Evolutionary conservation across 1,284 basidiomycete species (phyloP), one percentile per base, ranked within the genome.

Genomic region (Sphagnurus paluster): DNA sequence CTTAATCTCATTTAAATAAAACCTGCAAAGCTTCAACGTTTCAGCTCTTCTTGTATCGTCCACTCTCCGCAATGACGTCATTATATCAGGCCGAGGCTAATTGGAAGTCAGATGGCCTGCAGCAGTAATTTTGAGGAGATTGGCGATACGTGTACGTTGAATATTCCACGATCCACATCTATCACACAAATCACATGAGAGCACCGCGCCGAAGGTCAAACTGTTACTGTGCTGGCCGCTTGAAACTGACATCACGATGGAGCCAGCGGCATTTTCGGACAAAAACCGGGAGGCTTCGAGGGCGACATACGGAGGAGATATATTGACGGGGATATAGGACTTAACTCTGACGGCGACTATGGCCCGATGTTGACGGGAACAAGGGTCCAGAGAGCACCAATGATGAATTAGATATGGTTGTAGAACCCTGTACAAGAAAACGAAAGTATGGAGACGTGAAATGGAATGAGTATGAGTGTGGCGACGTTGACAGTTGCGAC

Each of bases 391-490:
- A 44, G 23, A 47, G 32, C 19, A 29, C 30, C 35, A 44, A 48
- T 43, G 45, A 53, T 46, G 46, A 20, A 53, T 52, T 53, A 53
- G 39, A 49, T 47, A 40, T 40, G 23, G 39, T 41, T 42, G 41
- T 44, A 43, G 42, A 35, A 29, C 41, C 42, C 42, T 48, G 48
- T 40, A 48, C 44, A 55, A 36, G 38, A 49, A 35, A 36, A 46
- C 36, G 23, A 19, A 44, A 45, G 36, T 45, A 45, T 42, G 35
- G 24, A 45, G 32, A 44, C 9, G 42, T 43, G 36, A 20, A 40
- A 46, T 46, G 36, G 23, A 40, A 46, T 46, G 36, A 40, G 47
- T 42, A 42, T 44, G 35, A 39, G 32, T 28, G 32, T 25, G 20
- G 46, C 24, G 25, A 38, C 29, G 24, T 34, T 34, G 39, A 39